These are phyloP conservation scores for Xylaria hypoxylon DNA, from an alignment of 2,329 filamentous ascomycete species.

Conservation along the genomic window DNA sequence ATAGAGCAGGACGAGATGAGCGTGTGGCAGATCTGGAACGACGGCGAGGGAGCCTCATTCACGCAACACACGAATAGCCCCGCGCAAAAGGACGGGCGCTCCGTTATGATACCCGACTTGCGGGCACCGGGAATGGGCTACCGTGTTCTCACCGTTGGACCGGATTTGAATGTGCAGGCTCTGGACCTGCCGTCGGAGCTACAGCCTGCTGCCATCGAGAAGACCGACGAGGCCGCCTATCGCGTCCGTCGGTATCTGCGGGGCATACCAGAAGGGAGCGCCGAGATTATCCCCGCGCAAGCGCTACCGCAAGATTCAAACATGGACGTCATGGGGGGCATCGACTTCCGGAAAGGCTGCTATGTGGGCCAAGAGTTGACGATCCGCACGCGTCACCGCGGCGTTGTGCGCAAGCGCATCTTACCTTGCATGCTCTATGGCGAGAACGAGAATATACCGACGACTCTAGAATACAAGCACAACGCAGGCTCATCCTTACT, in stretches of 20 bases:
- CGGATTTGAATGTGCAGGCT: constrained; percentile 32
- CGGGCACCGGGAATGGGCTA: constrained; percentile 68
- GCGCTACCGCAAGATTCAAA: constrained; percentile 90
- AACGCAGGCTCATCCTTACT: constrained; percentile 13
- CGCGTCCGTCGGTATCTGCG: constrained; percentile 79
- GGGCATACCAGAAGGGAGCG: constrained; percentile 86
- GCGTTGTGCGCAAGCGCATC: constrained; percentile 90
- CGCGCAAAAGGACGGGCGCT: constrained; percentile 36
- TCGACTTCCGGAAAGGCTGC: constrained; percentile 96
- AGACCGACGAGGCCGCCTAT: constrained; percentile 71
- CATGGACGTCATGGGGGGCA: constrained; percentile 84
- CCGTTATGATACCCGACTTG: constrained; percentile 60
- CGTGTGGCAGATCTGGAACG: constrained; percentile 82
- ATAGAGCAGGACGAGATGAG: constrained; percentile 72
- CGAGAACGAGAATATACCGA: constrained; percentile 54
- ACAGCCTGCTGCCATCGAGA: constrained; percentile 49
- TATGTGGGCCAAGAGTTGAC: constrained; percentile 98
- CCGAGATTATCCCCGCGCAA: constrained; percentile 76
- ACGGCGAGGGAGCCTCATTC: constrained; percentile 48
- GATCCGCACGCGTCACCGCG: constrained; percentile 93
- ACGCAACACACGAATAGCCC: constrained; percentile 9
- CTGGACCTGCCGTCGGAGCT: constrained; percentile 53
- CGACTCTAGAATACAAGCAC: constrained; percentile 61
- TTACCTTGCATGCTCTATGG: constrained; percentile 82
- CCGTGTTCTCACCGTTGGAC: constrained; percentile 53